Base-by-base conservation (phyloP, 169 alveolate species). In the Plasmodium gonderi region DNA sequence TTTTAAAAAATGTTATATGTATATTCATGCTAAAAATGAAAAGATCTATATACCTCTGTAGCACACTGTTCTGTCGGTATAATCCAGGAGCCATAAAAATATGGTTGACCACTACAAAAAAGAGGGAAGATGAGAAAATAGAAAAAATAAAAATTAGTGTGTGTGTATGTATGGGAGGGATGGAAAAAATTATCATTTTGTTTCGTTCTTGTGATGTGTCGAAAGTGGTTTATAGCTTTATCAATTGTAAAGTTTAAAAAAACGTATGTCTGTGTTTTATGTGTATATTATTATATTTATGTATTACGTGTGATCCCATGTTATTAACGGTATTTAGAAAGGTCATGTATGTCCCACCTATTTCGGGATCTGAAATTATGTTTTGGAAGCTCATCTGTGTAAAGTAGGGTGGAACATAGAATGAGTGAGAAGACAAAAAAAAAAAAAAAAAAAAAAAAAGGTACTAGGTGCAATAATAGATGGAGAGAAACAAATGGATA, bases 341-440 rank as follows among this genome's bases (percentile, higher is more conserved):
- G 31, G 98, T 95, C 96, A 97, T 95, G 94, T 97, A 97, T 40
- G 97, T 96, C 40, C 97, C 98, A 12, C 97, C 98, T 29, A 95
- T 91, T 68, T 95, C 90, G 23, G 97, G 97, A 82, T 97, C 98
- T 31, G 98, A 90, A 49, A 96, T 95, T 68, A 93, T 49, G 76
- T 95, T 95, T 44, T 95, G 96, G 68, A 95, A 90, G 5, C 97
- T 94, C 92, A 96, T 95, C 80, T 94, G 72, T 54, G 83, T 36
- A 95, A 47, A 67, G 14, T 77, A 54, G 8, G 85, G 85, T n/a
- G n/a, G n/a, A n/a, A n/a, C n/a, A n/a, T n/a, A n/a, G n/a, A n/a
- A n/a, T n/a, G n/a, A n/a, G n/a, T n/a, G n/a, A n/a, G n/a, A n/a
- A n/a, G n/a, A n/a, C n/a, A n/a, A 42, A 80, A 31, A 40, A 90